Conservation (phyloP, 192 early-diverging fungal genomes). For the Entrophospora sp. region DNA sequence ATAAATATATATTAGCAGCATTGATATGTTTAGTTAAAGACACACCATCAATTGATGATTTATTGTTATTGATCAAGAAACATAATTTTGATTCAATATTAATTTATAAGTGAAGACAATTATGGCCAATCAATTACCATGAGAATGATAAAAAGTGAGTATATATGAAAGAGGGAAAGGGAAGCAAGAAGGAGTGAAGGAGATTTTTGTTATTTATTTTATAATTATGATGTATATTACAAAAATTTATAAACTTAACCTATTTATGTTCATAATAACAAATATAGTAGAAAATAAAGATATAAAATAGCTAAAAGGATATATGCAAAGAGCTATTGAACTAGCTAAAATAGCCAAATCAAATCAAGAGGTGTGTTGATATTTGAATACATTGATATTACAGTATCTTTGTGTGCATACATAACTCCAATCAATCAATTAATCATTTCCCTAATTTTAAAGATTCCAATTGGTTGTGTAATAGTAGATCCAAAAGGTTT, state of each 20-base stretch:
- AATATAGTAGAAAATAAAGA: slow-evolving; percentile 34
- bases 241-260: neutral
- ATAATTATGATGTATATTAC: neutral
- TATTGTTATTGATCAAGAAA: slow-evolving; percentile 20
- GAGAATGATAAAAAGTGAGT: slow-evolving; percentile 38
- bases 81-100: slow-evolving; percentile 24
- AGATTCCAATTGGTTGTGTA: slow-evolving; percentile 36
- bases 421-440: neutral
- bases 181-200: neutral
- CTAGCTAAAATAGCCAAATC: slow-evolving; percentile 20
- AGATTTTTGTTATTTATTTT: neutral
- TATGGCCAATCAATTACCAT: slow-evolving; percentile 78
- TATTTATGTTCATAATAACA: neutral
- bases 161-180: too few relatives aligned
- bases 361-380: slow-evolving; percentile 27
- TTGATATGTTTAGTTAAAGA: slow-evolving; percentile 28
- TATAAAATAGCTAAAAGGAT: slow-evolving; percentile 24
- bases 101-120: slow-evolving; percentile 55
- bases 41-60: slow-evolving; percentile 18
- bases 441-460: neutral
- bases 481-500: slow-evolving; percentile 49
- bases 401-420: neutral
- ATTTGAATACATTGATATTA: neutral
- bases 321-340: slow-evolving; percentile 29
- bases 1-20: slow-evolving; percentile 24